Percentiles rank a stretch among this genome's conserved stretches.
Conservation (phyloP, 768 basidiomycete genomes). For the Xerocomus spinulosus region DNA sequence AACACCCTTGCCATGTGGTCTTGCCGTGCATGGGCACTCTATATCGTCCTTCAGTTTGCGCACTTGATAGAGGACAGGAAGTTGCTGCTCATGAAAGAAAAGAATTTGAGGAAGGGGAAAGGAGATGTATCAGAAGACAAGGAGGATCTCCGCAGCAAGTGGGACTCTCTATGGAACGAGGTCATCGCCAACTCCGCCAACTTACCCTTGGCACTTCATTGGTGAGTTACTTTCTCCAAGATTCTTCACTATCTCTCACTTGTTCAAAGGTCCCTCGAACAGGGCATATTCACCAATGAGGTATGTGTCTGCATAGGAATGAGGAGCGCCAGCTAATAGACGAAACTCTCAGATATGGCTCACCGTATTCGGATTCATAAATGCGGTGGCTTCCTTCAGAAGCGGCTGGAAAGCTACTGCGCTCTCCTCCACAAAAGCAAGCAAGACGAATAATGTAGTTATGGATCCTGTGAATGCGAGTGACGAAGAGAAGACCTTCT, state of each 20-base stretch:
- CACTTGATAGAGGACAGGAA: conserved; percentile 67
- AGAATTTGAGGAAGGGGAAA: conserved; percentile 53
- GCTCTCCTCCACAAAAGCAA: conserved; percentile 8
- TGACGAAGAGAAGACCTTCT: conserved; percentile 11
- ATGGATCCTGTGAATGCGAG: conserved; percentile 1
- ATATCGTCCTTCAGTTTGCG: conserved; percentile 70
- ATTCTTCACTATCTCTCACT: not conserved
- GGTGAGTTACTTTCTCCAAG: conserved; percentile 41
- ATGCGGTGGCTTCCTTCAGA: conserved; percentile 58
- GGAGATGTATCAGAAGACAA: conserved; percentile 50
- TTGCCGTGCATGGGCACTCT: conserved; percentile 76
- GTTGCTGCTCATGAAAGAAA: conserved; percentile 51
- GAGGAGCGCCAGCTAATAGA: conserved; percentile 1
- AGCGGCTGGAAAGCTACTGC: conserved; percentile 71
- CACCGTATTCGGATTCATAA: conserved; percentile 40
- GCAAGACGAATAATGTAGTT: not conserved
- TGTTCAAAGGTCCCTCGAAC: conserved; percentile 57
- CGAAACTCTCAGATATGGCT: conserved; percentile 34
- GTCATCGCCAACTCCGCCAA: conserved; percentile 68
- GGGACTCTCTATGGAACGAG: conserved; percentile 70
- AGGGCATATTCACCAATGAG: conserved; percentile 62
- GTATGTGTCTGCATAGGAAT: conserved; percentile 34
- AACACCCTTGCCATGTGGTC: conserved; percentile 62
- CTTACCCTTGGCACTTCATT: conserved; percentile 81
- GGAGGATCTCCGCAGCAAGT: conserved; percentile 51